phyloP scores from a whole-genome alignment of 768 basidiomycete genomes.

The Russula sp. region DNA sequence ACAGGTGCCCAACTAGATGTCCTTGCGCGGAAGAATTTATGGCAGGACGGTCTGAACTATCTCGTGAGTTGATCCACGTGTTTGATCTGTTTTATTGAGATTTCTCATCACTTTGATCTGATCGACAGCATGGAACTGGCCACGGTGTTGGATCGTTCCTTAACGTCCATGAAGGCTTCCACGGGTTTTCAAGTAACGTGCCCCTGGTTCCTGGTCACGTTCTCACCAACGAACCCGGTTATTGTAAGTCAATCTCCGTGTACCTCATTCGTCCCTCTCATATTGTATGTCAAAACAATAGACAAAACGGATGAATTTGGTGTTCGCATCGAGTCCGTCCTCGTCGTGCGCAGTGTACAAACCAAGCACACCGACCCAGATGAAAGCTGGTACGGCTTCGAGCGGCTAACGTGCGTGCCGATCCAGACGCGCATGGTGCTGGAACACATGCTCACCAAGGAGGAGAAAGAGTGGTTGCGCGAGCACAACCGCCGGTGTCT shows the following conservation, averaged over 20 bases:
- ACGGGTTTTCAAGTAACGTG: constrained; percentile 67
- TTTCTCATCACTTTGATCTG: constrained; percentile 13
- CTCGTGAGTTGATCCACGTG: constrained; percentile 45
- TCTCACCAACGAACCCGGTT: constrained; percentile 93
- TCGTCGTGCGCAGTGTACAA: constrained; percentile 70
- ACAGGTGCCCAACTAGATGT: constrained; percentile 82
- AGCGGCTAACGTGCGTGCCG: constrained; percentile 90
- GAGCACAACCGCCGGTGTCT: constrained; percentile 78
- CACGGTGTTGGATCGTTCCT: constrained; percentile 89
- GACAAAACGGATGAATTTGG: constrained; percentile 82
- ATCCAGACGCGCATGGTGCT: constrained; percentile 91
- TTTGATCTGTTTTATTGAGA: constrained; percentile 6
- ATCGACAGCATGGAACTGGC: constrained; percentile 77
- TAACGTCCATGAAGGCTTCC: constrained; percentile 81
- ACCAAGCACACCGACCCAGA: constrained; percentile 71
- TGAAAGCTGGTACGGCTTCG: constrained; percentile 83
- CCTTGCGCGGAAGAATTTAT: constrained; percentile 82
- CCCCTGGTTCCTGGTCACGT: constrained; percentile 83
- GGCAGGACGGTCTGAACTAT: constrained; percentile 84
- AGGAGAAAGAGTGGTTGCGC: constrained; percentile 85
- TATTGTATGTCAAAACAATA: constrained; percentile 18
- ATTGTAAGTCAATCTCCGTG: constrained; percentile 54
- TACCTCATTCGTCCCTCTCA: background rate
- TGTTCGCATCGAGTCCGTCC: constrained; percentile 87
- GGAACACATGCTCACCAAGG: constrained; percentile 75